These are phyloP conservation scores for Neophaeococcomyces mojaviensis DNA, from an alignment of 2,329 filamentous ascomycete genomes.

Conservation along the genomic window DNA sequence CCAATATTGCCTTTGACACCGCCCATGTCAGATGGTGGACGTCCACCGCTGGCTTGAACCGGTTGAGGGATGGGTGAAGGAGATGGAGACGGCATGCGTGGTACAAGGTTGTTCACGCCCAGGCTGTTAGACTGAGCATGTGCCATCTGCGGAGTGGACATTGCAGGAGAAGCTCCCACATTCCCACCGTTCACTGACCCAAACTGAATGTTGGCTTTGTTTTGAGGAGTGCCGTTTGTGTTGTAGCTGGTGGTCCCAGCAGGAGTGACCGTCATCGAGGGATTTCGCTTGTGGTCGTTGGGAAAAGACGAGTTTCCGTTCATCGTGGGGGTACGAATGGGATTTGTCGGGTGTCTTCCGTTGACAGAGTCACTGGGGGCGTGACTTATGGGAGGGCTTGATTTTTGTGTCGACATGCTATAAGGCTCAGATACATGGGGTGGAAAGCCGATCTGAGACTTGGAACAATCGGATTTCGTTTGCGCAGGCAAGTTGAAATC, in stretches of 20 bases:
- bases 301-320: constrained; percentile 55
- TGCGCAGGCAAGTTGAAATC: constrained; percentile 21
- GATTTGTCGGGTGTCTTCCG: constrained; percentile 41
- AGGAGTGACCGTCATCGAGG: constrained; percentile 84
- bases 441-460: constrained; percentile 15
- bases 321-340: constrained; percentile 50
- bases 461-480: constrained; percentile 11
- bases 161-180: constrained; percentile 53
- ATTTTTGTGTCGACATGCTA: constrained; percentile 25
- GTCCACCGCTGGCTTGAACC: constrained; percentile 69
- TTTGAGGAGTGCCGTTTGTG: constrained; percentile 52
- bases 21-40: constrained; percentile 69
- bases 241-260: constrained; percentile 68
- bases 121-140: constrained; percentile 18
- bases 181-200: constrained; percentile 56
- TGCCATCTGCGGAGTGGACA: constrained; percentile 31
- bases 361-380: constrained; percentile 22
- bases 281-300: constrained; percentile 71
- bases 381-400: constrained; percentile 21
- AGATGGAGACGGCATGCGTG: constrained; percentile 71
- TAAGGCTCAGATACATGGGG: constrained; percentile 25
- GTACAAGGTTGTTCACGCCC: constrained; percentile 24
- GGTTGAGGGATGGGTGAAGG: constrained; percentile 91
- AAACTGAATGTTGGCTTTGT: constrained; percentile 50
- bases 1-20: constrained; percentile 63